phyloP scores from a whole-genome alignment of 2,329 filamentous ascomycete species.

The Erysiphe neolycopersici region DNA sequence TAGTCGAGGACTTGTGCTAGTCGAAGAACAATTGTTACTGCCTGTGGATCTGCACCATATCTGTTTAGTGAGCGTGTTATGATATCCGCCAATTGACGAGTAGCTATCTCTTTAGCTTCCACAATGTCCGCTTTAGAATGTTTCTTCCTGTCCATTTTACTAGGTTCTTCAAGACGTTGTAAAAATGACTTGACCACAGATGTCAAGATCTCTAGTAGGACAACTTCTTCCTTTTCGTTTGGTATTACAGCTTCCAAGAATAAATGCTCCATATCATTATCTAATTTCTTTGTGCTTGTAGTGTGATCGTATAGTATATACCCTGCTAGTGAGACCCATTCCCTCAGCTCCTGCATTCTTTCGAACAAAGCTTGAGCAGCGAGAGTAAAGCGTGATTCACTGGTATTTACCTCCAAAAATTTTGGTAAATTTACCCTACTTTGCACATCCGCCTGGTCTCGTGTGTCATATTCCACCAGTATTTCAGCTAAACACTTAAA shows the following conservation, averaged over 20 bases:
- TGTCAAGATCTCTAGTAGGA: slow-evolving; percentile 68
- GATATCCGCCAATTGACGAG: slow-evolving; percentile 46
- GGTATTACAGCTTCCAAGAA: slow-evolving; percentile 11
- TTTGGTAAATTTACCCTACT: slow-evolving; percentile 19
- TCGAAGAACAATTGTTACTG: slow-evolving; percentile 61
- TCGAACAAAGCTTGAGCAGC: slow-evolving; percentile 71
- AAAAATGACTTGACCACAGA: slow-evolving; percentile 55
- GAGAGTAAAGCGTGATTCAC: slow-evolving; percentile 61
- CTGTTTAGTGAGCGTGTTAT: slow-evolving; percentile 79
- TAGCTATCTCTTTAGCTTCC: slow-evolving; percentile 53
- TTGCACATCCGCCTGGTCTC: slow-evolving; percentile 31
- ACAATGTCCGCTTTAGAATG: slow-evolving; percentile 30
- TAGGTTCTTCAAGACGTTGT: slow-evolving; percentile 35
- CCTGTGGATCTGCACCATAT: slow-evolving; percentile 69
- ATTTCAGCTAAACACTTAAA: slow-evolving; percentile 76
- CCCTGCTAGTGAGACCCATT: slow-evolving; percentile 72
- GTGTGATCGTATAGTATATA: slow-evolving; percentile 89
- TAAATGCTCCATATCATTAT: slow-evolving; percentile 34
- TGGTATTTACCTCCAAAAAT: slow-evolving; percentile 29
- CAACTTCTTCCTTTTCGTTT: slow-evolving; percentile 37
- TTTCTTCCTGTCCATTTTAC: slow-evolving; percentile 25
- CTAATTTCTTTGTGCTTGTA: slow-evolving; percentile 21
- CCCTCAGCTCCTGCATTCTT: slow-evolving; percentile 49
- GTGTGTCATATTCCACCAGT: slow-evolving; percentile 53
- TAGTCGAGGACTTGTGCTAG: slow-evolving; percentile 70